Evolutionary conservation across 495 filamentous ascomycete species (phyloP).

Genomic region (Tuber microsphaerosporum): DNA sequence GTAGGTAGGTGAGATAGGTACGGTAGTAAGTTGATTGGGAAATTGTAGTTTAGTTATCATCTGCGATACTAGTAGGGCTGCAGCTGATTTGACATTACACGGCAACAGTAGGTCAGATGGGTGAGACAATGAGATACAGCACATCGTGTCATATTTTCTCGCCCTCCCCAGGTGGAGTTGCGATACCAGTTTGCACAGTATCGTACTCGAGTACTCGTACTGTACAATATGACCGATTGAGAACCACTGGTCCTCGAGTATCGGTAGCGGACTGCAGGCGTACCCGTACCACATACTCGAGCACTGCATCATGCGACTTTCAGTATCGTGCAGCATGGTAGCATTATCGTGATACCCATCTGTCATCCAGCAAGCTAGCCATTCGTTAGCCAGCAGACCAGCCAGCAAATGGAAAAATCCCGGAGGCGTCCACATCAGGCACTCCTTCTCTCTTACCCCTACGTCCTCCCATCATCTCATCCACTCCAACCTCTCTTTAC

Average conservation of each 20-base stretch:
- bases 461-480: not conserved
- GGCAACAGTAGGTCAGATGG: not conserved
- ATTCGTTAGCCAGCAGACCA: not conserved
- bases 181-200: not conserved
- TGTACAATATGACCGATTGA: not conserved
- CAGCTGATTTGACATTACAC: not conserved
- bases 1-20: not conserved
- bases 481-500: not conserved
- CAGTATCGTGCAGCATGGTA: not conserved
- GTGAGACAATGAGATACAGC: not conserved
- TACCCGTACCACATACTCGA: not conserved
- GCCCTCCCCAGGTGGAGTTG: not conserved
- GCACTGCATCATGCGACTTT: not conserved
- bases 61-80: not conserved
- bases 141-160: not conserved
- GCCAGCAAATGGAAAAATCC: not conserved
- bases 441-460: not conserved
- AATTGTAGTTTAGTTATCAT: not conserved
- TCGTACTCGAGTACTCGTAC: not conserved
- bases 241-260: not conserved
- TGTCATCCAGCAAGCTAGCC: no score
- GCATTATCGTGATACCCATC: not conserved
- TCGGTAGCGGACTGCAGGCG: not conserved
- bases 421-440: not conserved
- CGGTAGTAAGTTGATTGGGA: not conserved